These are phyloP conservation scores for Fusarium sambucinum DNA, from an alignment of 2,329 filamentous ascomycete species.

Conservation along the genomic window DNA sequence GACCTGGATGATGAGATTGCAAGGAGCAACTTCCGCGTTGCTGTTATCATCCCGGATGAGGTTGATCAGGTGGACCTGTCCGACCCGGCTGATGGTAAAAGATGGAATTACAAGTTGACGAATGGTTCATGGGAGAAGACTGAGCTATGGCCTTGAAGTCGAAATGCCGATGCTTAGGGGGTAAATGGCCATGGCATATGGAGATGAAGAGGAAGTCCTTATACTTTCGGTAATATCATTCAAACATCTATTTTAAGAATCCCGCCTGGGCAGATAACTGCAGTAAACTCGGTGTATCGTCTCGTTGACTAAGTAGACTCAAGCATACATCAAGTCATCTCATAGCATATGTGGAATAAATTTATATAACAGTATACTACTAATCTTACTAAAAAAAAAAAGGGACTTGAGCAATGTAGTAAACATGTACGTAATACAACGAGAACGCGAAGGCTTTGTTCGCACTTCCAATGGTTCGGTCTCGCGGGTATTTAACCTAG, in stretches of 20 bases:
- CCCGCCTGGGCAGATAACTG: neutral
- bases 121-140: conserved; percentile 71
- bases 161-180: neutral
- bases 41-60: conserved; percentile 82
- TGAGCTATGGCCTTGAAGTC: conserved; percentile 74
- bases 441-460: neutral
- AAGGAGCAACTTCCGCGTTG: conserved; percentile 81
- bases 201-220: neutral
- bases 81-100: conserved; percentile 70
- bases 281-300: neutral
- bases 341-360: too few relatives aligned
- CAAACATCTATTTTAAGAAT: neutral
- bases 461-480: neutral
- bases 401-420: neutral
- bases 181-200: neutral
- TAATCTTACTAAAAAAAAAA: neutral
- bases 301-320: too few relatives aligned
- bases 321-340: neutral
- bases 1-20: conserved; percentile 78
- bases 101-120: conserved; percentile 76
- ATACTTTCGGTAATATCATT: too few relatives aligned
- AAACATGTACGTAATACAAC: too few relatives aligned
- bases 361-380: neutral
- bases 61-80: conserved; percentile 81
- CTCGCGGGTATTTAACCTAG: neutral